Evolutionary conservation across 805 yeast species (phyloP), one percentile per base, ranked within the genome.

Genomic region (Starmerella scarabaei): DNA sequence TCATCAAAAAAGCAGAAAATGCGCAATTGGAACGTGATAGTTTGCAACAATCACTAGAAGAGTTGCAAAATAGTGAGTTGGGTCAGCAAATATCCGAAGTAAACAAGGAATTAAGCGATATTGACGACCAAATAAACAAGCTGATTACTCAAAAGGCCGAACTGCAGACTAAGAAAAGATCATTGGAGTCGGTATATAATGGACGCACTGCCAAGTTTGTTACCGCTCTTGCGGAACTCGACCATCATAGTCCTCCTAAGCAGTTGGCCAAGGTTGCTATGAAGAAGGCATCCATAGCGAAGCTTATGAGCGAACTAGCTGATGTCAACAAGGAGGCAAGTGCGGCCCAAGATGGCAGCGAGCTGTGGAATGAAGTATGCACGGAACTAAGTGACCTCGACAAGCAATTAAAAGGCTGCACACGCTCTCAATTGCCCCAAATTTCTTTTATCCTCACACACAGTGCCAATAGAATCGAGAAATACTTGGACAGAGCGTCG

Each of bases 101-200:
- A 1, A 33, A 33, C 12, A 28, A 20, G 8, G 40, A 43, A 15
- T 36, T 49, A 20, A 16, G 5, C 1, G 44, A 35, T 3, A 23
- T 54, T 3, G 50, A 52, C 33, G 27, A 17, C 2, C 43, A 53
- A 29, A 54, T 56, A 2, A 38, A 28, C 9, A 36, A 37, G 37
- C 44, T 53, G 8, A 47, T 45, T 16, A 18, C 12, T 15, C 23
- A 36, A 34, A 47, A 48, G 9, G 27, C 36, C 9, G 37, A 30
- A 28, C 38, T 49, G 21, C 40, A 36, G 15, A 14, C 26, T n/a
- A 33, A 39, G 21, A 45, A 38, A 26, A 23, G 29, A 4, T 48
- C 42, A 18, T 19, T 44, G 14, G 40, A 36, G 17, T 41, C 48
- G 3, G 35, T 44, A 2, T 28, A 35, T 8, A 20, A 39, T n/a